Evolutionary conservation across 257 asterid genomes (phyloP).

Genomic region (Nicotiana obtusifolia): DNA sequence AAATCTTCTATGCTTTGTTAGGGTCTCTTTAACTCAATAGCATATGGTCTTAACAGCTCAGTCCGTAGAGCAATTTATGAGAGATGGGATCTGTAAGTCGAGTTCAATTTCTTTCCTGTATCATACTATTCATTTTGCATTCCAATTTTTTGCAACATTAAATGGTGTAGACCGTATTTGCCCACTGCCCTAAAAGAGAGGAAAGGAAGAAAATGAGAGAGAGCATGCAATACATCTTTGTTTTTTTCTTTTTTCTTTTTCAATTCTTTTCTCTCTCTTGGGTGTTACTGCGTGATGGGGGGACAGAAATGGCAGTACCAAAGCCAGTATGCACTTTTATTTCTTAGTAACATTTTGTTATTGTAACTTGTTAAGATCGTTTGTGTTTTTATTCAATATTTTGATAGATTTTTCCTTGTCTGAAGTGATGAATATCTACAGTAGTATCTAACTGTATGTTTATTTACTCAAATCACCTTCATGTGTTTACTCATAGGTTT

Average conservation of each 20-base stretch:
- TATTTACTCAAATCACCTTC: not conserved
- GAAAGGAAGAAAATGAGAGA: not conserved
- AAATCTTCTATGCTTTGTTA: conserved; percentile 20
- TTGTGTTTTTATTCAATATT: not conserved
- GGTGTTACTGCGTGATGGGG: no score
- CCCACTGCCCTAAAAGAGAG: not conserved
- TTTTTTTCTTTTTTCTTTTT: not conserved
- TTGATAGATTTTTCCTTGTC: not conserved
- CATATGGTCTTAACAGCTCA: conserved; percentile 92
- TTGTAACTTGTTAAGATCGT: not conserved
- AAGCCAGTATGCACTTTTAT: not conserved
- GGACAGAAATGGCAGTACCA: not conserved
- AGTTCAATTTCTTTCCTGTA: not conserved
- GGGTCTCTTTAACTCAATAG: conserved; percentile 97
- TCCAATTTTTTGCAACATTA: not conserved
- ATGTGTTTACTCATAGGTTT: not conserved
- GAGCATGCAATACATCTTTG: not conserved
- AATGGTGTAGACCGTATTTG: not conserved
- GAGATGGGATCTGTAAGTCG: conserved; percentile 85
- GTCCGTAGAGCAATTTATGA: conserved; percentile 83
- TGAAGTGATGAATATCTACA: not conserved
- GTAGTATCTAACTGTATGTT: not conserved
- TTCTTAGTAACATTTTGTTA: not conserved
- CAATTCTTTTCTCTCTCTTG: not conserved
- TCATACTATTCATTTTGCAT: not conserved